A percentile compares a stretch with the other conserved stretches of the same genome.
Conservation (phyloP, 2,329 filamentous ascomycete species). For the Exserohilum turcica region DNA sequence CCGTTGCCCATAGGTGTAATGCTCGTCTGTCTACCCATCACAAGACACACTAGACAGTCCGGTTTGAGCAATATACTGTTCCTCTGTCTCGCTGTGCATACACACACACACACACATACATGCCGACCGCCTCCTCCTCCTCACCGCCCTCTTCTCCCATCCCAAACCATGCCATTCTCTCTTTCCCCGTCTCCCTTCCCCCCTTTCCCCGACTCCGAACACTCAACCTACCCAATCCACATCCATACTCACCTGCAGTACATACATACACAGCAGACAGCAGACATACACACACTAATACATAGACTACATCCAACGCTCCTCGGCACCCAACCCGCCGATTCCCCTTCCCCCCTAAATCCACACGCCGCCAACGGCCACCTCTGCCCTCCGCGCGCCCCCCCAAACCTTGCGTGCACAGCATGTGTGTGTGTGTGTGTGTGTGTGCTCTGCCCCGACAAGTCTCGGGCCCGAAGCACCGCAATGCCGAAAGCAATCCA, state of each 20-base stretch:
- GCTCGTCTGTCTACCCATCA: too few species aligned
- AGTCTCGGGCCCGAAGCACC: constrained; percentile 7
- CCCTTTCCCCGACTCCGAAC: neutral
- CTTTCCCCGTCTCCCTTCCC: neutral
- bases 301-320: too few species aligned
- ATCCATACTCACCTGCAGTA: neutral
- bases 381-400: neutral
- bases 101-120: too few species aligned
- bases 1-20: too few species aligned
- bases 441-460: constrained; percentile 7
- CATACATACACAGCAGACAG: too few species aligned
- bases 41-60: too few species aligned
- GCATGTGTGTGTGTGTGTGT: too few species aligned
- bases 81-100: too few species aligned
- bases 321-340: neutral
- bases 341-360: neutral
- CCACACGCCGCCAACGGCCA: neutral
- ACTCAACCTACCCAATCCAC: neutral
- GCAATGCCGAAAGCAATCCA: constrained; percentile 8
- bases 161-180: neutral
- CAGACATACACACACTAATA: too few species aligned
- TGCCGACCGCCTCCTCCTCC: too few species aligned
- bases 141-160: neutral
- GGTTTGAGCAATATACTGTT: too few species aligned
- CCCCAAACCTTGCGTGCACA: neutral